Evolutionary conservation across 305 asterid species (phyloP).

Genomic region (Striga hermonthica): DNA sequence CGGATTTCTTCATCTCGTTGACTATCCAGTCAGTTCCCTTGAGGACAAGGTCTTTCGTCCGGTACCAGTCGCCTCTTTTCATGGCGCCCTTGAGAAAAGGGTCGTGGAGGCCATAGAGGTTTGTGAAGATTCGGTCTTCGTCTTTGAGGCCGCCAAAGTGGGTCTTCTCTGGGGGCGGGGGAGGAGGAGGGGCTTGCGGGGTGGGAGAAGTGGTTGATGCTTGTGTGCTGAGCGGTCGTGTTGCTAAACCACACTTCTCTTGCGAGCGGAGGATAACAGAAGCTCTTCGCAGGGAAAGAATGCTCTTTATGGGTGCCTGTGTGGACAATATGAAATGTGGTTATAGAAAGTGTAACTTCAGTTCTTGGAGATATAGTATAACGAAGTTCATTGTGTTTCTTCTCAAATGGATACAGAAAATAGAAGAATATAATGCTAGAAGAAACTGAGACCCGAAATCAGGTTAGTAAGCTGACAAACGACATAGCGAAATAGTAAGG

Average conservation of each 20-base stretch:
- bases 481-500: too few species aligned
- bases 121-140: slow-evolving; percentile 94
- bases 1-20: slow-evolving; percentile 91
- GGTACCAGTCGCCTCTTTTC: slow-evolving; percentile 98
- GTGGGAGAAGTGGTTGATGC: slow-evolving; percentile 68
- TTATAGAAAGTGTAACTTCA: background rate
- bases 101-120: slow-evolving; percentile 81
- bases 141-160: slow-evolving; percentile 95
- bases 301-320: slow-evolving; percentile 74
- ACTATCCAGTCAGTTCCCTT: slow-evolving; percentile 97
- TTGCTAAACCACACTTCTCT: slow-evolving; percentile 44
- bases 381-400: slow-evolving; percentile 4
- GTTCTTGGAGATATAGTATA: background rate
- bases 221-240: slow-evolving; percentile 70
- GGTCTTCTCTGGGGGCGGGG: slow-evolving; percentile 94
- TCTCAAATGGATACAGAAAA: background rate
- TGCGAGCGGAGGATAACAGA: slow-evolving; percentile 46
- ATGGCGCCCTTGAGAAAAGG: slow-evolving; percentile 94
- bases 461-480: slow-evolving; percentile 13
- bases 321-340: slow-evolving; percentile 3
- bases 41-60: slow-evolving; percentile 84
- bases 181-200: slow-evolving; percentile 85
- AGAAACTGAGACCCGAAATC: background rate
- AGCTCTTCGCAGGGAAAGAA: slow-evolving; percentile 58
- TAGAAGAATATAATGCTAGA: background rate